Evolutionary conservation across 2,329 filamentous ascomycete species (phyloP).

Genomic region (Pseudogymnoascus sp.): DNA sequence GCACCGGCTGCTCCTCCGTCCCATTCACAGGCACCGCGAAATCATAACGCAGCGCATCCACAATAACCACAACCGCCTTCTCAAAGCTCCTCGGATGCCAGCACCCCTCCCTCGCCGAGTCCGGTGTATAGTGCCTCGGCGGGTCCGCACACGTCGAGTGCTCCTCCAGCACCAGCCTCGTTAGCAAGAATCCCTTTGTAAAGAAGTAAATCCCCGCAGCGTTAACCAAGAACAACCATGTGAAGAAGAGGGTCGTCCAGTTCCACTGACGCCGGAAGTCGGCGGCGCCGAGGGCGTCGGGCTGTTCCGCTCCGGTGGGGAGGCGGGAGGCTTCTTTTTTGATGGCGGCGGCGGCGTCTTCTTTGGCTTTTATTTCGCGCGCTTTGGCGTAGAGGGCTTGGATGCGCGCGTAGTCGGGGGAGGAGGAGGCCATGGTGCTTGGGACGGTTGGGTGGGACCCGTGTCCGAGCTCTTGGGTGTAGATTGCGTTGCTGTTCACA

Average conservation of each 20-base stretch:
- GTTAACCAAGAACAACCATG: neutral
- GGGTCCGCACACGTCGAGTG: conserved; percentile 64
- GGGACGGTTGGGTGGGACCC: neutral
- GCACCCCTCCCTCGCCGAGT: conserved; percentile 61
- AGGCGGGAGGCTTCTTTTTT: neutral
- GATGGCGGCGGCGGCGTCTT: neutral
- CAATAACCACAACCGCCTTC: conserved; percentile 81
- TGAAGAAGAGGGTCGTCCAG: neutral
- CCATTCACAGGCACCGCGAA: conserved; percentile 75
- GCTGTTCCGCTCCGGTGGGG: neutral
- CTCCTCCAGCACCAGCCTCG: conserved; percentile 71
- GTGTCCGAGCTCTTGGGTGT: neutral
- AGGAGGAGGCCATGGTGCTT: neutral
- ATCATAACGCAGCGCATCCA: conserved; percentile 93
- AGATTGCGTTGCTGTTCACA: neutral
- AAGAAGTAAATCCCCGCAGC: conserved; percentile 78
- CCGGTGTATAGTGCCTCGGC: conserved; percentile 40
- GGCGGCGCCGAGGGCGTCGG: neutral
- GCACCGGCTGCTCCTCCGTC: conserved; percentile 36
- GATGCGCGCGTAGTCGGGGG: neutral
- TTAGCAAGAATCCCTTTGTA: conserved; percentile 89
- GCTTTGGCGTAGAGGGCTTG: neutral
- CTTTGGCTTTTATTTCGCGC: neutral
- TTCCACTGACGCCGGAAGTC: neutral
- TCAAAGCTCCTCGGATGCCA: conserved; percentile 95